A percentile compares a stretch with the other conserved stretches of the same genome.
phyloP scores from a whole-genome alignment of 352 stramenopile species.

The Globisporangium sylvaticum region DNA sequence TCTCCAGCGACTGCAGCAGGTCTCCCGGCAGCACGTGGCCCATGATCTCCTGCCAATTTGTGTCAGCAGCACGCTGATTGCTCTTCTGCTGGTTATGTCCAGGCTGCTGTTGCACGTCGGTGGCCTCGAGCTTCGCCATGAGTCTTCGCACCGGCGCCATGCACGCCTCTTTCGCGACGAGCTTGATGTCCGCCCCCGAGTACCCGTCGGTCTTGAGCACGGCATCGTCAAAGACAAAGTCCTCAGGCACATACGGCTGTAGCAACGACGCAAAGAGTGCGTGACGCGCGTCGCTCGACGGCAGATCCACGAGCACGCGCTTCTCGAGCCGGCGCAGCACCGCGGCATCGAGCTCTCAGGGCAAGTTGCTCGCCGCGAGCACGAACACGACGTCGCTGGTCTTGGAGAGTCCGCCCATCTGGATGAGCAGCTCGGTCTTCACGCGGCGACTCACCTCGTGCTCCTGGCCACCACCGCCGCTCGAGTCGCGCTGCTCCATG shows the following conservation, averaged over 20 bases:
- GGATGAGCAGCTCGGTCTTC: slow-evolving; percentile 86
- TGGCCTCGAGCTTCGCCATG: slow-evolving; percentile 56
- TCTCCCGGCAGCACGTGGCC: slow-evolving; percentile 57
- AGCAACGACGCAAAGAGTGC: slow-evolving; percentile 62
- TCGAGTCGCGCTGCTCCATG: slow-evolving; percentile 85
- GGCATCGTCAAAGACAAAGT: slow-evolving; percentile 50
- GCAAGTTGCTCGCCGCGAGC: slow-evolving; percentile 75
- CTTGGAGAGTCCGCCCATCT: slow-evolving; percentile 84
- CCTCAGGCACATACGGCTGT: slow-evolving; percentile 43
- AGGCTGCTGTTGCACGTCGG: slow-evolving; percentile 16
- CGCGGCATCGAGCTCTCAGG: slow-evolving; percentile 74
- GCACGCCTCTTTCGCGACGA: slow-evolving; percentile 82
- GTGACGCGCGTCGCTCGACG: slow-evolving; percentile 48
- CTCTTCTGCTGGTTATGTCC: neutral
- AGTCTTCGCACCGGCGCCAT: slow-evolving; percentile 77
- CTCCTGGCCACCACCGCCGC: slow-evolving; percentile 60
- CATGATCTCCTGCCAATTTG: slow-evolving; percentile 55
- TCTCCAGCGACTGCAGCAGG: slow-evolving; percentile 51
- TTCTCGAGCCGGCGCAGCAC: slow-evolving; percentile 85
- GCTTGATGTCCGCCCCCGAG: slow-evolving; percentile 81
- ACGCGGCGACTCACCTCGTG: slow-evolving; percentile 83
- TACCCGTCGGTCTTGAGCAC: slow-evolving; percentile 65
- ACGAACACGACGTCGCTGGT: slow-evolving; percentile 82
- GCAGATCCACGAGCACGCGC: slow-evolving; percentile 74
- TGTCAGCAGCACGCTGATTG: slow-evolving; percentile 16